A percentile compares a stretch with the other conserved stretches of the same genome.
Conservation (phyloP, 768 basidiomycete species). For the Lactarius sp. region DNA sequence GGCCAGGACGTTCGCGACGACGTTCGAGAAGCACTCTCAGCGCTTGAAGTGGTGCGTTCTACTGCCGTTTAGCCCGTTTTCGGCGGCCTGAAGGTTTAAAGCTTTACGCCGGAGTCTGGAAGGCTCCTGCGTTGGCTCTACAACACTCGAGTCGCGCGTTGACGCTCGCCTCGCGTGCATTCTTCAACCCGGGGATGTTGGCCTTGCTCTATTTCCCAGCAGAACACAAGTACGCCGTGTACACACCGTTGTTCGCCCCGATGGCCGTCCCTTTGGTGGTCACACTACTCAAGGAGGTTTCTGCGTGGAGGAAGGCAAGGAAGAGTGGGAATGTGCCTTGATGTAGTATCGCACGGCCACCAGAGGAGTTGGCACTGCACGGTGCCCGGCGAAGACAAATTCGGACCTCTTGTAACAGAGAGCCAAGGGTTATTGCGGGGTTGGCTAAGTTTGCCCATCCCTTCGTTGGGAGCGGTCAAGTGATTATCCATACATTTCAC, state of each 20-base stretch:
- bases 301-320: conserved; percentile 47
- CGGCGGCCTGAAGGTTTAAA: conserved; percentile 25
- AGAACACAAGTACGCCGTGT: conserved; percentile 97
- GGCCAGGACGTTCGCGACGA: conserved; percentile 69
- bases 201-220: conserved; percentile 95
- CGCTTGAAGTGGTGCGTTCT: conserved; percentile 62
- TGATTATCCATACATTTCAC: conserved; percentile 1
- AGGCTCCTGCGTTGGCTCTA: conserved; percentile 45
- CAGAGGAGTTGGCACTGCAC: not conserved
- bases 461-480: not conserved
- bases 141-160: conserved; percentile 58
- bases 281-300: conserved; percentile 66
- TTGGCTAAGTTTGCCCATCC: not conserved
- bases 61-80: not conserved
- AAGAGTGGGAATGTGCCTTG: conserved; percentile 1
- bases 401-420: not conserved
- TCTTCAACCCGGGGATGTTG: conserved; percentile 96
- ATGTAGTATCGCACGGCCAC: not conserved
- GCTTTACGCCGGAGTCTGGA: conserved; percentile 38
- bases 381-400: not conserved
- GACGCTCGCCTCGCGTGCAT: conserved; percentile 72
- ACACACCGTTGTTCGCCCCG: conserved; percentile 91
- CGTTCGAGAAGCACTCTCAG: conserved; percentile 62
- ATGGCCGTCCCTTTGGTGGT: conserved; percentile 78
- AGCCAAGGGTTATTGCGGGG: not conserved